Evolutionary conservation across 768 basidiomycete genomes (phyloP).

Genomic region (Lactifluus hygrophoroides): DNA sequence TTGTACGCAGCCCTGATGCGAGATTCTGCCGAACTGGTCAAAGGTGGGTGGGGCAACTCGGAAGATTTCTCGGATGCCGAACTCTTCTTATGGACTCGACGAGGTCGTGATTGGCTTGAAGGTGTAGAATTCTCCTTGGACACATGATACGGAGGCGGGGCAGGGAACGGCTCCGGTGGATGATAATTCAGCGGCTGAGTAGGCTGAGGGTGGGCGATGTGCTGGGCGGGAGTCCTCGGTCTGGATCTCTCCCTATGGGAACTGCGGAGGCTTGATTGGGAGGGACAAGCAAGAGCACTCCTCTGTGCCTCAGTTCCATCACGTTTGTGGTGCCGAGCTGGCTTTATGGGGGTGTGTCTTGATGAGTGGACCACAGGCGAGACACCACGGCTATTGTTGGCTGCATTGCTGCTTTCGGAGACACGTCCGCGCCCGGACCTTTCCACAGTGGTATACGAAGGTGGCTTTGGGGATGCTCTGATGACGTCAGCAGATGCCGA

Average conservation of each 20-base stretch:
- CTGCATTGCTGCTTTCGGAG: background rate
- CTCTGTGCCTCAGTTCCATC: background rate
- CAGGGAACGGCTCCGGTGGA: background rate
- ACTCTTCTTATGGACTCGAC: background rate
- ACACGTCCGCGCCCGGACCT: background rate
- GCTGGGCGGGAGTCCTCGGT: background rate
- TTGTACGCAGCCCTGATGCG: constrained; percentile 9
- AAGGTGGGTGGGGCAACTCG: no score
- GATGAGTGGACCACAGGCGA: background rate
- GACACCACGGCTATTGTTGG: background rate
- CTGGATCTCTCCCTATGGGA: background rate
- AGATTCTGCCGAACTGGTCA: background rate
- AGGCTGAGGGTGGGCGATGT: background rate
- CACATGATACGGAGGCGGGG: constrained; percentile 1
- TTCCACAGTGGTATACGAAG: constrained; percentile 5
- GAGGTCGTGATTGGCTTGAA: background rate
- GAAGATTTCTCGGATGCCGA: background rate
- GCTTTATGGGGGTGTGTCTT: background rate
- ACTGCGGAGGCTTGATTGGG: background rate
- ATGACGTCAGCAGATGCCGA: background rate
- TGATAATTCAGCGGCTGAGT: background rate
- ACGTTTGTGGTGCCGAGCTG: background rate
- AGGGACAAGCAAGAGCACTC: background rate
- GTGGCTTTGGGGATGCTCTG: background rate
- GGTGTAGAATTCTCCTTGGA: background rate